phyloP scores from a whole-genome alignment of 2,329 filamentous ascomycete species.

The Teratosphaeria nubilosa region DNA sequence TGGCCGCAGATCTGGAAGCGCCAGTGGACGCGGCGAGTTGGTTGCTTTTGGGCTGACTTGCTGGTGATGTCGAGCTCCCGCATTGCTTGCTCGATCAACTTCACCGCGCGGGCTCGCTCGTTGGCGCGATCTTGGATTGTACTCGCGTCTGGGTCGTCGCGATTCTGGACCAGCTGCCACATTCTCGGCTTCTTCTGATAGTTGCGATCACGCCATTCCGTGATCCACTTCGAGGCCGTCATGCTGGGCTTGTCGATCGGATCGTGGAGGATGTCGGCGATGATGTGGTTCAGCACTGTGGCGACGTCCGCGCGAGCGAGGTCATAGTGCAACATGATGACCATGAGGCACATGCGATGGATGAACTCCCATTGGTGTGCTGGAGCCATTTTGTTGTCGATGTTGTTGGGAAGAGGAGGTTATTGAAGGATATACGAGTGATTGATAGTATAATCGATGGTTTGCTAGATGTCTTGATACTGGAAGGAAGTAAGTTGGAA shows the following conservation, averaged over 20 bases:
- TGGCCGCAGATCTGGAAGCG: background rate
- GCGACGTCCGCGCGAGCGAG: background rate
- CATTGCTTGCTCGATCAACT: background rate
- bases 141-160: background rate
- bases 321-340: background rate
- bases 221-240: background rate
- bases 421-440: background rate
- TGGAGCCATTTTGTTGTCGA: background rate
- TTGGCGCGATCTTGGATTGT: background rate
- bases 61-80: background rate
- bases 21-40: background rate
- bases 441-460: background rate
- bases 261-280: background rate
- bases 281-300: background rate
- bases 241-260: background rate
- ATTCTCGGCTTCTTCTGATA: background rate
- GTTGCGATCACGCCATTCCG: background rate
- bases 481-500: background rate
- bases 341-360: background rate
- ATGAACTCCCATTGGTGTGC: background rate
- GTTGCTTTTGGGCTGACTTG: background rate
- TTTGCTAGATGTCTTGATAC: background rate
- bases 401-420: background rate
- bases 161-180: background rate
- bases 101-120: background rate